These are phyloP conservation scores for Lactarius evosmus DNA, from an alignment of 768 basidiomycete genomes.

Conservation along the genomic window DNA sequence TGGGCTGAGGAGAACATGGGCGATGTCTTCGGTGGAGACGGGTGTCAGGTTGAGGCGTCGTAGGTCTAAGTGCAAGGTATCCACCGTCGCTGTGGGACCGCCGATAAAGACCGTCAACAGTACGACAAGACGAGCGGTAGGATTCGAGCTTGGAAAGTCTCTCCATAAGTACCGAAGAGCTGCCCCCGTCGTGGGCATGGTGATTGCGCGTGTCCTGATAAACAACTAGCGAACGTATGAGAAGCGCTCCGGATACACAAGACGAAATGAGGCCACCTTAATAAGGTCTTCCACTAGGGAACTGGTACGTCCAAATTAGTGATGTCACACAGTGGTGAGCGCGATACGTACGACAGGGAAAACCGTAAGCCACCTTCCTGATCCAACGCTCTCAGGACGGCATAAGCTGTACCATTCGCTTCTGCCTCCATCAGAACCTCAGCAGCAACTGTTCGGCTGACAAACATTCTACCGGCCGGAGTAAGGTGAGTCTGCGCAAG, in stretches of 20 bases:
- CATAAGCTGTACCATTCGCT: constrained; percentile 64
- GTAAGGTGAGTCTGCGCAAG: constrained; percentile 11
- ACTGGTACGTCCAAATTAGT: constrained; percentile 31
- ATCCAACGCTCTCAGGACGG: constrained; percentile 64
- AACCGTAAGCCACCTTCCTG: constrained; percentile 65
- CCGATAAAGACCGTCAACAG: constrained; percentile 63
- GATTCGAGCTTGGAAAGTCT: constrained; percentile 64
- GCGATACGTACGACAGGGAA: constrained; percentile 53
- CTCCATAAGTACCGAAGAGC: constrained; percentile 58
- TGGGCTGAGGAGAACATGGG: constrained; percentile 62
- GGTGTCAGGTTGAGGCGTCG: constrained; percentile 55
- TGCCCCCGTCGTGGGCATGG: constrained; percentile 44
- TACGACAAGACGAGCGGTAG: constrained; percentile 65
- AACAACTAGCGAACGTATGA: constrained; percentile 51
- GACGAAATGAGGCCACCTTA: constrained; percentile 44
- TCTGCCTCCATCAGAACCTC: constrained; percentile 82
- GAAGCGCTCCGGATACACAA: background rate
- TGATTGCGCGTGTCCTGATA: constrained; percentile 64
- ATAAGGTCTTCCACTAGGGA: constrained; percentile 61
- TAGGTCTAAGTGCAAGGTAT: constrained; percentile 43
- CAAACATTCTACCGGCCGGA: constrained; percentile 59
- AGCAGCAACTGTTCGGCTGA: constrained; percentile 78
- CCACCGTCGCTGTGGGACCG: constrained; percentile 23
- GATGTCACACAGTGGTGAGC: background rate
- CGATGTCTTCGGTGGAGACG: constrained; percentile 54